Evolutionary conservation across 345 rosid species (phyloP), one percentile per base, ranked within the genome.

Genomic region (Citrus mangshanensis): DNA sequence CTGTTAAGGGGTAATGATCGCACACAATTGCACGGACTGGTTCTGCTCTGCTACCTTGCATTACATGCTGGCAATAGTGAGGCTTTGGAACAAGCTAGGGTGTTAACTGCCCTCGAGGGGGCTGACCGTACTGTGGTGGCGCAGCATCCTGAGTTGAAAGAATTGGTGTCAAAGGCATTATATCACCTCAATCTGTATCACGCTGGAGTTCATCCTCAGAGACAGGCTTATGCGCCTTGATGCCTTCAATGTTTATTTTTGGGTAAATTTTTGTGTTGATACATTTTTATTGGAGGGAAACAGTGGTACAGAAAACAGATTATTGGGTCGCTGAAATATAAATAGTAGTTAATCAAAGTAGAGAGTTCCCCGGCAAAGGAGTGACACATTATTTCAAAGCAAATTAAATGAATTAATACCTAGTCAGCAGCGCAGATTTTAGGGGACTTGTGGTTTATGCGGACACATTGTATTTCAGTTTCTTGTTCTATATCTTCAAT

Each of bases 51-150:
- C 82, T 90, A 91, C 86, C 90, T 95, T 28, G 89, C 95, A 0
- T 27, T 92, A 51, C 91, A 88, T 60, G 91, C 92, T 5, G 89
- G 95, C 69, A 83, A 93, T 79, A 88, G 81, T 1, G 83, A 84
- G 81, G 88, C 80, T 35, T 34, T 93, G 83, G 92, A 89, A 46
- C 95, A 88, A 72, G 92, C 96, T 30, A 86, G 93, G 87, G 93
- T 91, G 42, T 84, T 92, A 85, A 90, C 86, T 58, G 92, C 88
- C n/a, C 92, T 95, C 0, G 98, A 93, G 83, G 99, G 97, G 49
- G 93, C 88, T 0, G 98, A 92, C 56, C 82, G 87, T 2, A 67
- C 87, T 9, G 78, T 86, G 49, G 78, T 87, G 55, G 84, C 89
- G 9, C 95, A 90, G 69, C 85, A 88, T 73, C 91, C 85, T 70